phyloP scores from a whole-genome alignment of 2,329 filamentous ascomycete genomes.

The Dactylellina drechsleri region DNA sequence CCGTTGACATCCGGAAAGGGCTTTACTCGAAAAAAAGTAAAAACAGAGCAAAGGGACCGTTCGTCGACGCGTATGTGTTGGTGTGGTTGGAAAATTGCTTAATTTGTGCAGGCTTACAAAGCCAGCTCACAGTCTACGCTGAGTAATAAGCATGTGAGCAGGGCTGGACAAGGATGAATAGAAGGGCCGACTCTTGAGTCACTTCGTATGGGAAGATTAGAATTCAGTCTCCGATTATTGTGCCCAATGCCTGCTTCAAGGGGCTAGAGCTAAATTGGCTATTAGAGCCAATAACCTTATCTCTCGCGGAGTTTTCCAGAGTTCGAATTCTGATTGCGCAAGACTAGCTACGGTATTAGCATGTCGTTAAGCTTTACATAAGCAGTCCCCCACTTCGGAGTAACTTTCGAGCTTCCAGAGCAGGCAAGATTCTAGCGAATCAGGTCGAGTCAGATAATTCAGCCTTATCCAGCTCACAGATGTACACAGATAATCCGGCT shows the following conservation, averaged over 20 bases:
- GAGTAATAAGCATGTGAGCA: constrained; percentile 24
- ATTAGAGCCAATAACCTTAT: too few species aligned
- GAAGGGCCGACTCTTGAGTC: constrained; percentile 30
- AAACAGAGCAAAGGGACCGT: too few species aligned
- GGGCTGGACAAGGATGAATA: constrained; percentile 15
- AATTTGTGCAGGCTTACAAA: constrained; percentile 6
- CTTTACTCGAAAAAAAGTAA: too few species aligned
- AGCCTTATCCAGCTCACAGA: too few species aligned
- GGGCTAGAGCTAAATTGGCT: too few species aligned
- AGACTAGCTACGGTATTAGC: constrained; percentile 8
- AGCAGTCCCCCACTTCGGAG: constrained; percentile 29
- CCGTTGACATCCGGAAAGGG: too few species aligned
- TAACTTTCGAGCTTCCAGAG: constrained; percentile 34
- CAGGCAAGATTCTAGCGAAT: constrained; percentile 15
- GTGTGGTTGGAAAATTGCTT: neutral
- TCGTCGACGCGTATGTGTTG: too few species aligned
- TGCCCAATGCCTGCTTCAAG: constrained; percentile 29
- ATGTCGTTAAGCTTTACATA: constrained; percentile 36
- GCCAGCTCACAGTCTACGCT: constrained; percentile 31
- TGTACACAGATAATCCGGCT: too few species aligned
- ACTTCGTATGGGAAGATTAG: neutral
- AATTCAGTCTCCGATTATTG: neutral
- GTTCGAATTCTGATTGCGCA: neutral
- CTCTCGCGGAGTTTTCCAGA: constrained; percentile 15
- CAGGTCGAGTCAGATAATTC: neutral